A percentile compares a stretch with the other conserved stretches of the same genome.
phyloP scores from a whole-genome alignment of 2,329 filamentous ascomycete species.

The Chaetomiaceae sp. region DNA sequence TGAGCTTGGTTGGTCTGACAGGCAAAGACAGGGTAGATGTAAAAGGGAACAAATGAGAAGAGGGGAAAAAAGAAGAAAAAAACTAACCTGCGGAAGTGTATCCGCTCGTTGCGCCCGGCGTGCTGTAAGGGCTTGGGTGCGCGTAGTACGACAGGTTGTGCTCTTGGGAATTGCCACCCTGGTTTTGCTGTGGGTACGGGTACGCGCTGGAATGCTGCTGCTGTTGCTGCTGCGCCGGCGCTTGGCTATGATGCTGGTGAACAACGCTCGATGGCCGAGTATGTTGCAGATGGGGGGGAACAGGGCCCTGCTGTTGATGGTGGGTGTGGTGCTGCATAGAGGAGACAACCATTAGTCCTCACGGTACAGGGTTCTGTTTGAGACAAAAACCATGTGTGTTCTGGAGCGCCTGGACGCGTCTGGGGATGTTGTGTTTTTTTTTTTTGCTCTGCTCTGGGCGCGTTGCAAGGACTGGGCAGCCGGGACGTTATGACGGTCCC shows the following conservation, averaged over 20 bases:
- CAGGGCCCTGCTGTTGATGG: conserved; percentile 68
- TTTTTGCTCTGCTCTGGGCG: conserved; percentile 11
- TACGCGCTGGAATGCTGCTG: conserved; percentile 60
- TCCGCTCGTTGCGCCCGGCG: conserved; percentile 72
- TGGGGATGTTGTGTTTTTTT: conserved; percentile 27
- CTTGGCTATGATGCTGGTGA: conserved; percentile 64
- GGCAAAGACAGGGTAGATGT: neutral
- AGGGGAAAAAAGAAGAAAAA: conserved; percentile 5
- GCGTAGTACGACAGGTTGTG: conserved; percentile 59
- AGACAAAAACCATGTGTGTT: conserved; percentile 22
- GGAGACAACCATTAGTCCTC: conserved; percentile 54
- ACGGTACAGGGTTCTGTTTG: conserved; percentile 21
- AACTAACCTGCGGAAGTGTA: conserved; percentile 81
- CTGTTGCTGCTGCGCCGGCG: conserved; percentile 54
- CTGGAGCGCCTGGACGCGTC: conserved; percentile 24
- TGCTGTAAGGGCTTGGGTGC: conserved; percentile 78
- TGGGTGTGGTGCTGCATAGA: conserved; percentile 72
- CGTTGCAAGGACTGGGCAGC: conserved; percentile 32
- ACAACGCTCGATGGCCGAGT: conserved; percentile 68
- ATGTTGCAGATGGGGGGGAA: conserved; percentile 60
- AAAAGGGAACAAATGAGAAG: neutral
- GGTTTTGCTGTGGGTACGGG: conserved; percentile 65
- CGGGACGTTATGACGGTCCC: conserved; percentile 27
- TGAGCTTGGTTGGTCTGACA: conserved; percentile 7
- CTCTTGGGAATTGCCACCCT: conserved; percentile 60